Evolutionary conservation across 1,284 basidiomycete genomes (phyloP), one percentile per base, ranked within the genome.

Genomic region (Ustilago curta): DNA sequence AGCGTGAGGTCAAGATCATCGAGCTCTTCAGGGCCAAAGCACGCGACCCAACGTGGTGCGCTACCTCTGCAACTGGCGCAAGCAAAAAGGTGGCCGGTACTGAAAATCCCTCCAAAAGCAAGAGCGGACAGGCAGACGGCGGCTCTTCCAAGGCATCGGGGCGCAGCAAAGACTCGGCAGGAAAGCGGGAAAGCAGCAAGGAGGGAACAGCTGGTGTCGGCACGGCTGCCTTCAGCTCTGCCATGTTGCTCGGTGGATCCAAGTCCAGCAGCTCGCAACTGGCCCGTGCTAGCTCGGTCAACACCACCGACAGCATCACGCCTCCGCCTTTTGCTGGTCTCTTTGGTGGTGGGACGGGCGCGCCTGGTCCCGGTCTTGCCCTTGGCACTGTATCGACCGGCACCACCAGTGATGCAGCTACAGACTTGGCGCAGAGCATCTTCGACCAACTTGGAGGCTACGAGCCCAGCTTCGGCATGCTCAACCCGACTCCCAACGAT

Each of bases 1-100:
- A 78, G 63, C 71, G 81, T 18, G 82, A 83, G 59, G 76, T 83
- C 60, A 76, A 77, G 49, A 83, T 83, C 58, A 81, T 83, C 42
- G 67, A 79, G 62, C 77, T 82, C 29, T 83, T 83, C 65, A 63
- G 76, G 39, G 67, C 76, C 18, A 83, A 81, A 47, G 79, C 79
- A 27, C 61, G 67, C 29, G 79, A 82, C 29, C 80, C 79, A 2
- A 76, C 67, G 16, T 82, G 79, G 79, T 79, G 81, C 56, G 80
- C 79, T 11, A 67, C 77, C 4, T 76, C 77, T 8, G 75, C 71
- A 4, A 68, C 73, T 7, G 70, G 64, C 32, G 48, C 59, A 14
- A 48, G 54, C 32, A 70, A 60, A 49, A 61, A 60, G 19, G 45
- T 32, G 4, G 48, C 45, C 4, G 59, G 47, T 14, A 48, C 9